Evolutionary conservation across 768 basidiomycete species (phyloP).

Genomic region (Hygrocybe punicea): DNA sequence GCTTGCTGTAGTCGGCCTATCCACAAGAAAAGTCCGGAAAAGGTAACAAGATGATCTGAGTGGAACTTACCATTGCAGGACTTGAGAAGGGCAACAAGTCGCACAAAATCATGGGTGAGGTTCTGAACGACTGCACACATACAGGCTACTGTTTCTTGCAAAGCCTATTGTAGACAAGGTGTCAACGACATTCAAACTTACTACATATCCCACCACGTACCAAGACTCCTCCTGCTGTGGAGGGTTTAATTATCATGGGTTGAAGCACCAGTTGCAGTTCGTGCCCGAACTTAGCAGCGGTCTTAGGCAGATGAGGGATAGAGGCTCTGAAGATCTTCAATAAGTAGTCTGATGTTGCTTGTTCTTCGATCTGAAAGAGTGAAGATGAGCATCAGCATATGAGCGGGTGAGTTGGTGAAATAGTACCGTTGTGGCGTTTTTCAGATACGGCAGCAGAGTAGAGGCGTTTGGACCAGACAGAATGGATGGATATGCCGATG

Average conservation of each 20-base stretch:
- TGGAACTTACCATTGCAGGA: slow-evolving; percentile 70
- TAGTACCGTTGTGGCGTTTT: slow-evolving; percentile 72
- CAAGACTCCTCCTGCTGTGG: slow-evolving; percentile 59
- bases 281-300: slow-evolving; percentile 81
- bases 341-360: slow-evolving; percentile 78
- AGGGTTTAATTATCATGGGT: slow-evolving; percentile 89
- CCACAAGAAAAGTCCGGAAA: neutral
- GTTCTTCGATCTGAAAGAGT: slow-evolving; percentile 68
- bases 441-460: slow-evolving; percentile 86
- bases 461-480: slow-evolving; percentile 82
- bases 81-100: slow-evolving; percentile 74
- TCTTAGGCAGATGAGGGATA: slow-evolving; percentile 87
- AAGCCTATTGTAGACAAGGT: slow-evolving; percentile 62
- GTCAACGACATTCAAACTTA: no score
- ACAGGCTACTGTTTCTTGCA: slow-evolving; percentile 92
- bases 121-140: slow-evolving; percentile 82
- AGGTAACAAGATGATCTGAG: neutral
- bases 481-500: slow-evolving; percentile 76
- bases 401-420: neutral
- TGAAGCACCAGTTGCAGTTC: slow-evolving; percentile 79
- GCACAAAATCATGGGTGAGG: slow-evolving; percentile 81
- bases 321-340: slow-evolving; percentile 83
- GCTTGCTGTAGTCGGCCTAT: slow-evolving; percentile 63
- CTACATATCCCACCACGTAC: slow-evolving; percentile 36
- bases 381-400: slow-evolving; percentile 2